phyloP scores from a whole-genome alignment of 2,329 filamentous ascomycete genomes.

The Penicillium verrucosum region DNA sequence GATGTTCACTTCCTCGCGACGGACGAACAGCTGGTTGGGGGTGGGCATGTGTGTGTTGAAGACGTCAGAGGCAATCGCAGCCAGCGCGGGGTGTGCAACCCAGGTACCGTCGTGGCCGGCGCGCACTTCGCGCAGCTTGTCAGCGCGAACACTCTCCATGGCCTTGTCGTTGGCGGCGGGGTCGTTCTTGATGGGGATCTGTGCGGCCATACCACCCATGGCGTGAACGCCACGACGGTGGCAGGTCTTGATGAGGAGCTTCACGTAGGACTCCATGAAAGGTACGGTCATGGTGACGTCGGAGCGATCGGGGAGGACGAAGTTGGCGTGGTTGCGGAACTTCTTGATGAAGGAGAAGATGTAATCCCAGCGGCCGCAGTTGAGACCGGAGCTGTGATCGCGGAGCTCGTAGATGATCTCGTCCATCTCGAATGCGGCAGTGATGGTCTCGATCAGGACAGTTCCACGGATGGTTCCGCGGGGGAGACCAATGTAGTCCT shows the following conservation, averaged over 20 bases:
- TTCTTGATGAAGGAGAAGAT: conserved; percentile 99
- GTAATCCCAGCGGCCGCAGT: conserved; percentile 99
- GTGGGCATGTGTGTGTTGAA: conserved; percentile 99
- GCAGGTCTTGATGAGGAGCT: conserved; percentile 96
- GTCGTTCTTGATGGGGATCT: conserved; percentile 98
- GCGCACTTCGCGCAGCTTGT: conserved; percentile 93
- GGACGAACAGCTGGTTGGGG: conserved; percentile 90
- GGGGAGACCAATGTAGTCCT: conserved; percentile 86
- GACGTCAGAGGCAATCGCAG: conserved; percentile 79
- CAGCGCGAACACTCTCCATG: conserved; percentile 87
- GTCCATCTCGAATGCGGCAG: conserved; percentile 98
- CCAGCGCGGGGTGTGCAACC: conserved; percentile 94
- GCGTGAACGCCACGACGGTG: conserved; percentile 96
- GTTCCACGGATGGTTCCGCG: conserved; percentile 92
- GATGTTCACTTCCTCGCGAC: conserved; percentile 84
- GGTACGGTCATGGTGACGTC: conserved; percentile 96
- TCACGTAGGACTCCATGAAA: conserved; percentile 97
- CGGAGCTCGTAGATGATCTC: conserved; percentile 99
- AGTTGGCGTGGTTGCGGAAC: conserved; percentile 91
- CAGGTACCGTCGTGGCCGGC: conserved; percentile 96
- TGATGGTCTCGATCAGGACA: conserved; percentile 95
- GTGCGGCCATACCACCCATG: conserved; percentile 97
- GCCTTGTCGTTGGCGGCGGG: conserved; percentile 85
- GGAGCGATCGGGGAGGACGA: conserved; percentile 87
- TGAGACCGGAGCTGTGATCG: conserved; percentile 92